phyloP scores from a whole-genome alignment of 2,329 filamentous ascomycete genomes.

The Colletotrichum liriopes region DNA sequence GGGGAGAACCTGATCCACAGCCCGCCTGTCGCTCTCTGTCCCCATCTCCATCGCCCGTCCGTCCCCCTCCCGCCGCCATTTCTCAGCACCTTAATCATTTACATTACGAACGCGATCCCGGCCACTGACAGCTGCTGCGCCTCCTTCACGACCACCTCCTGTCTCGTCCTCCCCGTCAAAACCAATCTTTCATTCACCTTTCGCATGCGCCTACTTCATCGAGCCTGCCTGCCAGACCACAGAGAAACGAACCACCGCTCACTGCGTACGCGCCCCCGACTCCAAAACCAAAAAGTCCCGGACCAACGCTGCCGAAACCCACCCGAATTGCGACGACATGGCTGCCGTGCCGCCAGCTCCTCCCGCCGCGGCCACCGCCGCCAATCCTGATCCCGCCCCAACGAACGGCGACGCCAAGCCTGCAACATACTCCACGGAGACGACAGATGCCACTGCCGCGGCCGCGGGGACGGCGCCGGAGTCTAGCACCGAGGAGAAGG shows the following conservation, averaged over 20 bases:
- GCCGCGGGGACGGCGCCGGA: constrained; percentile 4
- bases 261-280: background rate
- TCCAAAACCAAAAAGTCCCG: background rate
- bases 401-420: constrained; percentile 29
- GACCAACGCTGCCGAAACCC: constrained; percentile 19
- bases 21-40: background rate
- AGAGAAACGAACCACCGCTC: background rate
- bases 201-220: constrained; percentile 8
- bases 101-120: constrained; percentile 31
- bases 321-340: constrained; percentile 38
- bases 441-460: background rate
- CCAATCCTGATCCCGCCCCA: constrained; percentile 22
- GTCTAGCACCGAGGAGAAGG: background rate
- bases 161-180: constrained; percentile 21
- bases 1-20: constrained; percentile 24
- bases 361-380: constrained; percentile 19
- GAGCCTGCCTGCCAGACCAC: background rate
- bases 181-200: background rate
- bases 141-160: constrained; percentile 23
- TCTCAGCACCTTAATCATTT: background rate
- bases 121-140: constrained; percentile 39
- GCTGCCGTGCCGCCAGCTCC: constrained; percentile 37
- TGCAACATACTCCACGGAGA: constrained; percentile 17
- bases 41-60: background rate
- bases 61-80: background rate